These are phyloP conservation scores for Aaosphaeria pasadenensis DNA, from an alignment of 2,329 filamentous ascomycete species.

Conservation along the genomic window DNA sequence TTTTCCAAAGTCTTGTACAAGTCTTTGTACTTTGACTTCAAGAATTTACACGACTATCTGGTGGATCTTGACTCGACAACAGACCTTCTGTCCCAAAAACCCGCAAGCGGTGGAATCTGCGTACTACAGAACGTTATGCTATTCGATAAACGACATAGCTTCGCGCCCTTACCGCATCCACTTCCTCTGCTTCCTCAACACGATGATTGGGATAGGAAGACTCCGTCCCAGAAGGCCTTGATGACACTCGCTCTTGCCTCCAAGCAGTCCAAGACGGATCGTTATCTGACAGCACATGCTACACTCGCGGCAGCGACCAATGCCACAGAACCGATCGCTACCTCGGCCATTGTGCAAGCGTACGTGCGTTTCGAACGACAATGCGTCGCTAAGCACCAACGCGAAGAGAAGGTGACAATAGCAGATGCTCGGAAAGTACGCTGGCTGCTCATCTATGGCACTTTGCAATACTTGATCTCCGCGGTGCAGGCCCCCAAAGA, in stretches of 20 bases:
- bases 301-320: slow-evolving; percentile 54
- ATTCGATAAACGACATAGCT: slow-evolving; percentile 63
- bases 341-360: slow-evolving; percentile 58
- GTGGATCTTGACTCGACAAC: slow-evolving; percentile 59
- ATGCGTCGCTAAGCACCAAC: slow-evolving; percentile 49
- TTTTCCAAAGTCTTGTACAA: slow-evolving; percentile 60
- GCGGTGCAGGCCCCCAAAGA: slow-evolving; percentile 61
- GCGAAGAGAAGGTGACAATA: slow-evolving; percentile 57
- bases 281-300: slow-evolving; percentile 50
- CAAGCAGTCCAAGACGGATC: slow-evolving; percentile 44
- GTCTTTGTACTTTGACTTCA: slow-evolving; percentile 67
- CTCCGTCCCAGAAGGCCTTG: slow-evolving; percentile 26
- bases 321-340: slow-evolving; percentile 28
- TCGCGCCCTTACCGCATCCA: slow-evolving; percentile 59
- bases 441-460: slow-evolving; percentile 73
- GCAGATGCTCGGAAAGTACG: slow-evolving; percentile 72
- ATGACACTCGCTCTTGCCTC: slow-evolving; percentile 33
- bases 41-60: slow-evolving; percentile 67
- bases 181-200: slow-evolving; percentile 62
- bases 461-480: slow-evolving; percentile 68
- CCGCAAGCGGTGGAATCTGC: slow-evolving; percentile 66
- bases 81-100: slow-evolving; percentile 50
- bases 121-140: slow-evolving; percentile 64
- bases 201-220: slow-evolving; percentile 26
- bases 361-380: slow-evolving; percentile 70